These are phyloP conservation scores for Quercus mongolica DNA, from an alignment of 306 rosid genomes.

Conservation along the genomic window DNA sequence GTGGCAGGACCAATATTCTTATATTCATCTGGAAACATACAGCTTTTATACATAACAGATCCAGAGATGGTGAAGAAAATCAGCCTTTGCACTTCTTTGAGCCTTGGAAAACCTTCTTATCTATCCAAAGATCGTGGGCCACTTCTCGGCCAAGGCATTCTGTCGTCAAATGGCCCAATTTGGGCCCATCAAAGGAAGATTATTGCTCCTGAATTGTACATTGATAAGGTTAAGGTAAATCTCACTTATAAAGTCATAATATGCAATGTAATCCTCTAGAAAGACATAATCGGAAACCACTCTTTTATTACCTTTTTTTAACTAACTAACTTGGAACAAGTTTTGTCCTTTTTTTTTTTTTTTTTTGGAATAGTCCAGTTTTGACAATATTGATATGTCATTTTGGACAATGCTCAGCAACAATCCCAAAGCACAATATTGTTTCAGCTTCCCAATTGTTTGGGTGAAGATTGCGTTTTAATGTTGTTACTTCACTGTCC, in stretches of 20 bases:
- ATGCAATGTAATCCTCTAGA: too few species aligned
- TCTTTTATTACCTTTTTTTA: too few species aligned
- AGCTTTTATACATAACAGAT: conserved; percentile 20
- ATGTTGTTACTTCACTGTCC: too few species aligned
- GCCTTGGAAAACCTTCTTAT: conserved; percentile 34
- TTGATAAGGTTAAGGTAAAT: conserved; percentile 40
- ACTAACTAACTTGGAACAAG: too few species aligned
- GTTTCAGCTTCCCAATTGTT: too few species aligned
- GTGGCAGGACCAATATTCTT: conserved; percentile 29
- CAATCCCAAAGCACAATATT: too few species aligned
- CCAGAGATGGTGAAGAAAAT: conserved; percentile 40
- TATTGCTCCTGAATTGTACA: conserved; percentile 39
- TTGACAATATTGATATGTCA: too few species aligned
- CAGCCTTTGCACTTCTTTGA: conserved; percentile 18
- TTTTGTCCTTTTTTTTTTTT: too few species aligned
- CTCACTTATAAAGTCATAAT: background rate
- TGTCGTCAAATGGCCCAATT: conserved; percentile 33
- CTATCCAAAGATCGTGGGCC: conserved; percentile 32
- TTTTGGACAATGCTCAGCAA: too few species aligned
- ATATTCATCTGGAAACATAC: conserved; percentile 35
- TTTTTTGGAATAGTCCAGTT: too few species aligned
- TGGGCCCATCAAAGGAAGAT: conserved; percentile 47
- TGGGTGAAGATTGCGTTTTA: too few species aligned
- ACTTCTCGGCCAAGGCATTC: conserved; percentile 34
- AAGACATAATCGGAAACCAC: too few species aligned